Base-by-base conservation (phyloP, 2,329 filamentous ascomycete species). In the Epicoccum nigrum region DNA sequence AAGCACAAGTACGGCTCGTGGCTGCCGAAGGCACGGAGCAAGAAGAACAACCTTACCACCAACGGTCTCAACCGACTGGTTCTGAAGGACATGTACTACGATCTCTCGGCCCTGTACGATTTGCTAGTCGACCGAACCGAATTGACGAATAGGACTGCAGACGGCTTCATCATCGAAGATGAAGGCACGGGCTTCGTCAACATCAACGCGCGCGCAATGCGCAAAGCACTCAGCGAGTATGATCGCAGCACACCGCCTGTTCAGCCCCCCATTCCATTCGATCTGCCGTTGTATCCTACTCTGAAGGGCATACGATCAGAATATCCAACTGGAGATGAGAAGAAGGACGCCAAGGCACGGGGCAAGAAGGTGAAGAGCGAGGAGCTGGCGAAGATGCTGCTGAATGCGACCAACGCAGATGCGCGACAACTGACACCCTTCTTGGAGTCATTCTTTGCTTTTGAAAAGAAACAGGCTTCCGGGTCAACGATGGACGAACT, bases 21-120 rank as follows among this genome's bases (percentile, higher is more conserved):
- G 93, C 92, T 94, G 2, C 93, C 94, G 7, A 96, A 94, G 71
- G 91, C 92, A 2, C 88, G 83, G 64, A 93, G 86, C 63, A 96
- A 95, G 80, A 96, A 95, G 81, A 96, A 96, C 68, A 83, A 87
- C 1, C 90, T 96, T 58, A 87, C 89, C 21, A 91, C 92, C 62
- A 89, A 86, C 60, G 93, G 93, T 0, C 80, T 97, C 17, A 97
- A 97, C 72, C 83, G 94, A 19, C 75, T 91, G 35, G 90, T 96
- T 5, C 78, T 97, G 33, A 85, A 86, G 67, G 86, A 90, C 34
- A 76, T 97, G 7, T 97, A 97, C 74, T 82, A 85, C 20, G 93
- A 99, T 70, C 84, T 97, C 65, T 90, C 89, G 61, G 84, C 86
- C 31, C 78, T 97, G 13, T 97, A 97, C 73, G 92, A 97, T 67